Conservation (phyloP, 176 grass and related monocot species). For the Echinochloa phyllopogon region DNA sequence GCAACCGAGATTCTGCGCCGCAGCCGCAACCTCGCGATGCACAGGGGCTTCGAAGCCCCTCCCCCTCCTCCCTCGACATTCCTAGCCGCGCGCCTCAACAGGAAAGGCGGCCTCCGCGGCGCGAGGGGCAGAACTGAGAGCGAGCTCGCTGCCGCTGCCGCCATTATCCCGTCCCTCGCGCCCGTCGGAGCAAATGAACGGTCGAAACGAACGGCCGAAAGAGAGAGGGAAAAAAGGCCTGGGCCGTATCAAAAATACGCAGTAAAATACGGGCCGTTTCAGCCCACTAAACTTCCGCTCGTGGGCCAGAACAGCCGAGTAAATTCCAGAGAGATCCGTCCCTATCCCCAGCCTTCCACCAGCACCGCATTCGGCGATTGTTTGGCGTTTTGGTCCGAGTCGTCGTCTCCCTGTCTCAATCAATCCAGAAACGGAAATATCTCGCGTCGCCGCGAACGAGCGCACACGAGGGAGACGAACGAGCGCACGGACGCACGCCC, state of each 20-base stretch:
- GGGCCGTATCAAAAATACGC: background rate
- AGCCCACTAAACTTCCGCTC: background rate
- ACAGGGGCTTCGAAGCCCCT: conserved; percentile 3
- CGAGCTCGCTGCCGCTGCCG: conserved; percentile 35
- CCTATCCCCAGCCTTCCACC: conserved; percentile 25
- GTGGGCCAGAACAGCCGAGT: conserved; percentile 19
- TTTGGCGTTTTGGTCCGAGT: conserved; percentile 8
- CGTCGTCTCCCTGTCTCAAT: background rate
- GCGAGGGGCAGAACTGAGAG: conserved; percentile 36
- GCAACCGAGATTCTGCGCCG: background rate
- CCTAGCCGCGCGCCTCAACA: background rate
- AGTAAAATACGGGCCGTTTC: background rate
- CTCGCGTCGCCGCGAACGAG: conserved; percentile 13
- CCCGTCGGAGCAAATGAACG: conserved; percentile 41
- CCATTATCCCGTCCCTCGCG: conserved; percentile 58
- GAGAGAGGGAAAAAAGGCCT: background rate
- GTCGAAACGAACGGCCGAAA: conserved; percentile 38
- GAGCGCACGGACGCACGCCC: conserved; percentile 10
- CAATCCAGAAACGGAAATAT: conserved; percentile 32
- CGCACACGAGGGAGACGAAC: background rate
- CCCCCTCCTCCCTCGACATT: background rate
- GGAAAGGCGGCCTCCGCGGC: conserved; percentile 24
- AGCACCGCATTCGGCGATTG: background rate
- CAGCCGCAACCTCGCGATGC: conserved; percentile 29
- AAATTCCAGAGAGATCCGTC: conserved; percentile 55